Evolutionary conservation across 2,329 filamentous ascomycete species (phyloP).

Genomic region (Phialemonium atrogriseum): DNA sequence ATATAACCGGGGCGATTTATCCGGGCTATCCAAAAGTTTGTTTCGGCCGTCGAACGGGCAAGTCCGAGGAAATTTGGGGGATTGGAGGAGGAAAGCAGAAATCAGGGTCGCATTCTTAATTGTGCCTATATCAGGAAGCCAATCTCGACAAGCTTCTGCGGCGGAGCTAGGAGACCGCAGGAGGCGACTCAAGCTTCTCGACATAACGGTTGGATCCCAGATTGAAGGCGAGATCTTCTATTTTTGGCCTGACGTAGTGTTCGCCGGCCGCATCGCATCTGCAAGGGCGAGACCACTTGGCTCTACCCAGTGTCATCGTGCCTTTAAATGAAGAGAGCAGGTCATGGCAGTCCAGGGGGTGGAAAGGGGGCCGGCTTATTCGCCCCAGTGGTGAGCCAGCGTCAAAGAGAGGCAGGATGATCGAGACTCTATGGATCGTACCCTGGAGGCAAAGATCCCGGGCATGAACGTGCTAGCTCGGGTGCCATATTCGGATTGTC

Average conservation of each 20-base stretch:
- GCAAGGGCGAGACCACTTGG: slow-evolving; percentile 6
- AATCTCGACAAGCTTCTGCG: slow-evolving; percentile 10
- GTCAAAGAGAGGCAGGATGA: no score
- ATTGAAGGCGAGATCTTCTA: slow-evolving; percentile 9
- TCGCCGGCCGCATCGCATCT: slow-evolving; percentile 6
- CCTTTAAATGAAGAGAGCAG: slow-evolving; percentile 11
- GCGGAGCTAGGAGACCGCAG: slow-evolving; percentile 15
- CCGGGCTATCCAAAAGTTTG: slow-evolving; percentile 12
- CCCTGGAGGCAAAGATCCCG: no score
- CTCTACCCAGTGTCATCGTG: not conserved
- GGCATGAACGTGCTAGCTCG: not conserved
- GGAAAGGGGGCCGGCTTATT: no score
- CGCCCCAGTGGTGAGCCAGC: no score
- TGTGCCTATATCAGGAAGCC: slow-evolving; percentile 14
- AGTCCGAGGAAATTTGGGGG: no score
- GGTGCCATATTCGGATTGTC: not conserved
- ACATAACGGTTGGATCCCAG: not conserved
- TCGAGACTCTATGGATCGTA: no score
- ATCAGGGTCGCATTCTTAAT: slow-evolving; percentile 17
- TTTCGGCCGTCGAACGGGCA: slow-evolving; percentile 3
- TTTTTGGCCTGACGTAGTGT: slow-evolving; percentile 16
- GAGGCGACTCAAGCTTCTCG: slow-evolving; percentile 11
- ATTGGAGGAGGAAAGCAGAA: slow-evolving; percentile 6
- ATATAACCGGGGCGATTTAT: slow-evolving; percentile 20
- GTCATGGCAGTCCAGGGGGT: slow-evolving; percentile 1